Evolutionary conservation across 2,329 filamentous ascomycete species (phyloP).

Genomic region (Fusarium begoniae): DNA sequence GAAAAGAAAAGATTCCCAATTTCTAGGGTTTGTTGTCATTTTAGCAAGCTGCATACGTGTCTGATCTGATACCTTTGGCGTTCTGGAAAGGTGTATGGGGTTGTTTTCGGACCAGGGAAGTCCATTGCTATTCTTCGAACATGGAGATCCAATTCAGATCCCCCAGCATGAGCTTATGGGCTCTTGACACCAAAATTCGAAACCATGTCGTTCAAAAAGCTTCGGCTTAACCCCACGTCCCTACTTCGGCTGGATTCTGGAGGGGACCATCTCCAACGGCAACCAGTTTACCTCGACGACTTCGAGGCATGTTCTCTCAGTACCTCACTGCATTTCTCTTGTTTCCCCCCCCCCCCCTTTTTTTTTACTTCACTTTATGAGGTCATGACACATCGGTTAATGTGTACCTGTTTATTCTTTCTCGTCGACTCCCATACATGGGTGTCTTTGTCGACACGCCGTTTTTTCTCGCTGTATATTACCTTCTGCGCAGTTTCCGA

Average conservation of each 20-base stretch:
- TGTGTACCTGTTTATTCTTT: constrained; percentile 47
- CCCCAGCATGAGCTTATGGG: constrained; percentile 18
- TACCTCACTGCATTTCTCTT: constrained; percentile 21
- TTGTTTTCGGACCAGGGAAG: constrained; percentile 30
- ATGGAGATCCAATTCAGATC: constrained; percentile 25
- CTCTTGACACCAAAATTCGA: constrained; percentile 5
- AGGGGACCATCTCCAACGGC: constrained; percentile 21
- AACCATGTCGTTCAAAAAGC: constrained; percentile 10
- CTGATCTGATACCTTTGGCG: constrained; percentile 46
- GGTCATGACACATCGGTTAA: constrained; percentile 48
- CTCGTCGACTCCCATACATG: constrained; percentile 21
- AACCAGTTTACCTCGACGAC: constrained; percentile 5
- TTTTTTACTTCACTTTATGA: constrained; percentile 44
- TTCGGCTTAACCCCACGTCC: constrained; percentile 26
- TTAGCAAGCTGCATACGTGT: constrained; percentile 45
- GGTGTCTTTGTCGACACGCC: constrained; percentile 21
- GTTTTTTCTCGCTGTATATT: constrained; percentile 45
- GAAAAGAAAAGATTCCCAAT: constrained; percentile 8
- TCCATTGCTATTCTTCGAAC: constrained; percentile 32
- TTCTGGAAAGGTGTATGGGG: constrained; percentile 48
- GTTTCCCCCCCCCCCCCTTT: background rate
- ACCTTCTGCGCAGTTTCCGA: constrained; percentile 42
- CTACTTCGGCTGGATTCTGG: constrained; percentile 36
- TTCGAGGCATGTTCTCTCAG: constrained; percentile 11
- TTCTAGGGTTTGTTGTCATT: constrained; percentile 31